Evolutionary conservation across 352 stramenopile species (phyloP).

Genomic region (Phytophthora syringae): DNA sequence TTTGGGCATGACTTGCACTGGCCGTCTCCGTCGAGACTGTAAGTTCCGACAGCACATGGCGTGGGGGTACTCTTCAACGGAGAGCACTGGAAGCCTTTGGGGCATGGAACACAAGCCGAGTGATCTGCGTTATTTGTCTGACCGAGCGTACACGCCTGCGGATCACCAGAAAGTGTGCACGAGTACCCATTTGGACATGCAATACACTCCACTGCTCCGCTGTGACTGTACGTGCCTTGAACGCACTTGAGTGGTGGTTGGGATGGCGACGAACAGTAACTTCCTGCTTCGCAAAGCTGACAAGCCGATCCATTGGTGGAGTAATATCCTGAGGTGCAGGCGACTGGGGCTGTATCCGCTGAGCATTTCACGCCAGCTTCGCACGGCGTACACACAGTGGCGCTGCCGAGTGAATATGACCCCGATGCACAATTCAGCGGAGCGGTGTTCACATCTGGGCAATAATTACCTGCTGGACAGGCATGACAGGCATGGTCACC

Average conservation of each 20-base stretch:
- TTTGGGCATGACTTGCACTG: slow-evolving; percentile 55
- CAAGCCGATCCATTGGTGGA: slow-evolving; percentile 33
- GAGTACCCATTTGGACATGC: slow-evolving; percentile 54
- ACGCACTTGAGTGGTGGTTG: slow-evolving; percentile 35
- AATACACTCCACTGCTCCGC: slow-evolving; percentile 46
- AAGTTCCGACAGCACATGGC: slow-evolving; percentile 43
- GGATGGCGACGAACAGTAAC: slow-evolving; percentile 41
- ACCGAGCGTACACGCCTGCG: slow-evolving; percentile 42
- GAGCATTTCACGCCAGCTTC: slow-evolving; percentile 55
- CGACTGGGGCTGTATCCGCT: slow-evolving; percentile 21
- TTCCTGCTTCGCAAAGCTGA: slow-evolving; percentile 40
- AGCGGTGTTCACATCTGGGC: slow-evolving; percentile 23
- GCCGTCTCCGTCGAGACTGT: slow-evolving; percentile 49
- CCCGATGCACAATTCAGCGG: slow-evolving; percentile 33
- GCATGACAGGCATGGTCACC: slow-evolving; percentile 40
- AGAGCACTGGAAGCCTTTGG: slow-evolving; percentile 51
- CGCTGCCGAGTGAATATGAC: slow-evolving; percentile 53
- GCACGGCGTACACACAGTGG: slow-evolving; percentile 50
- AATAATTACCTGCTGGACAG: slow-evolving; percentile 55
- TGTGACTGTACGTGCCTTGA: slow-evolving; percentile 48
- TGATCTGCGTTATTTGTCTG: slow-evolving; percentile 57
- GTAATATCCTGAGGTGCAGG: slow-evolving; percentile 40
- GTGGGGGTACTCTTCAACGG: slow-evolving; percentile 17
- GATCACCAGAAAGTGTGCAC: slow-evolving; percentile 37
- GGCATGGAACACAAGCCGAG: slow-evolving; percentile 50